Conservation (phyloP, 805 yeast genomes). For the Suhomyces sp. region DNA sequence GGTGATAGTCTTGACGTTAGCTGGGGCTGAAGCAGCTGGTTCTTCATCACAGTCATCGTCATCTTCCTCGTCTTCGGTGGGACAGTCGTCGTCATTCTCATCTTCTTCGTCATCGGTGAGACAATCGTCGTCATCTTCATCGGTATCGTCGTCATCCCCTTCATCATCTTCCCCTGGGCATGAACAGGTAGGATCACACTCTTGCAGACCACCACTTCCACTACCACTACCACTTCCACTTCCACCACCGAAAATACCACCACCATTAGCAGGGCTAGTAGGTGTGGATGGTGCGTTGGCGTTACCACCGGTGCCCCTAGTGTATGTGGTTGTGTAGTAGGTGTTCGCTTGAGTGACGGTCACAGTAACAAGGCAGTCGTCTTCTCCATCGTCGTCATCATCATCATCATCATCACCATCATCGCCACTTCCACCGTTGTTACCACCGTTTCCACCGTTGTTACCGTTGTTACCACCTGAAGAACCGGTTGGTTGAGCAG, state of each 20-base stretch:
- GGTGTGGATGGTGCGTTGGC: conserved; percentile 2
- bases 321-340: conserved; percentile 13
- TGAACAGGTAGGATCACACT: conserved; percentile 12
- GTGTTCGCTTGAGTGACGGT: conserved; percentile 1
- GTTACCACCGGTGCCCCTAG: conserved; percentile 4
- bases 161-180: conserved; percentile 13
- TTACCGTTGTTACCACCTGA: conserved; percentile 4
- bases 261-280: conserved; percentile 3
- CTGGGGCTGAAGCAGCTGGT: conserved; percentile 1
- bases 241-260: conserved; percentile 7
- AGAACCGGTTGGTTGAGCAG: not conserved
- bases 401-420: conserved; percentile 1
- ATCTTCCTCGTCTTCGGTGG: conserved; percentile 5
- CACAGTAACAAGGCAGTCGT: conserved; percentile 4
- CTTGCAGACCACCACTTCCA: conserved; percentile 6
- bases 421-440: conserved; percentile 1
- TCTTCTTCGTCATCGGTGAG: conserved; percentile 7
- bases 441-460: conserved; percentile 5
- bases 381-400: conserved; percentile 10
- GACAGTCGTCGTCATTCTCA: conserved; percentile 14
- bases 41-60: conserved; percentile 13
- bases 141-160: conserved; percentile 14
- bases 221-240: no score
- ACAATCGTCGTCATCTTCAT: conserved; percentile 16
- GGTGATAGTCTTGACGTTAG: conserved; percentile 4